Conservation (phyloP, 2,329 filamentous ascomycete genomes). For the Calonectria crousiana region DNA sequence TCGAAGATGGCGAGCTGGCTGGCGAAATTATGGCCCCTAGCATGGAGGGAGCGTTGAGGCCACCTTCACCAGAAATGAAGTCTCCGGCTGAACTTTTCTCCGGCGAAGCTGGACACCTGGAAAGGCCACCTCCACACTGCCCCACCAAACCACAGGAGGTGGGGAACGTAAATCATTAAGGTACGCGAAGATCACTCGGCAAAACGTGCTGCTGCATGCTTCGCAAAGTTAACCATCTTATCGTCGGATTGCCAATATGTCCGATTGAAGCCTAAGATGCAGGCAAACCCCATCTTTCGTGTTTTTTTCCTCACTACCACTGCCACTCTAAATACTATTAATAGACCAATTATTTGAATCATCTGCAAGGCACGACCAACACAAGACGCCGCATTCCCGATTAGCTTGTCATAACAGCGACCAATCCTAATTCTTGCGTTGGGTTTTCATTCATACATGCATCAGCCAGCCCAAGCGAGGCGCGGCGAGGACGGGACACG, state of each 20-base stretch:
- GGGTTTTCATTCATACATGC: background rate
- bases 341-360: background rate
- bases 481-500: no score
- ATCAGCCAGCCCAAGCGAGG: background rate
- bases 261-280: background rate
- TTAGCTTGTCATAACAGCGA: background rate
- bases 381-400: background rate
- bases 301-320: background rate
- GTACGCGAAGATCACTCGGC: background rate
- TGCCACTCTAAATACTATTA: background rate
- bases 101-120: conserved; percentile 32
- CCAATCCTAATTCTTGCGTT: background rate
- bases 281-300: background rate
- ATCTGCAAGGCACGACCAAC: background rate
- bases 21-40: conserved; percentile 45
- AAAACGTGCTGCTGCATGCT: background rate
- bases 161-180: conserved; percentile 7
- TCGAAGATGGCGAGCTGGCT: conserved; percentile 41
- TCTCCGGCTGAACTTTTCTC: conserved; percentile 50
- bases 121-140: conserved; percentile 13
- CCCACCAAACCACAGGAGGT: background rate
- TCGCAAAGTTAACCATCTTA: background rate
- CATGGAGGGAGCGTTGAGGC: conserved; percentile 53
- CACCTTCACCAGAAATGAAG: conserved; percentile 56
- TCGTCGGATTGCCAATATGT: background rate